These are phyloP conservation scores for Exophiala lecanii-corni DNA, from an alignment of 2,329 filamentous ascomycete genomes.

Conservation along the genomic window DNA sequence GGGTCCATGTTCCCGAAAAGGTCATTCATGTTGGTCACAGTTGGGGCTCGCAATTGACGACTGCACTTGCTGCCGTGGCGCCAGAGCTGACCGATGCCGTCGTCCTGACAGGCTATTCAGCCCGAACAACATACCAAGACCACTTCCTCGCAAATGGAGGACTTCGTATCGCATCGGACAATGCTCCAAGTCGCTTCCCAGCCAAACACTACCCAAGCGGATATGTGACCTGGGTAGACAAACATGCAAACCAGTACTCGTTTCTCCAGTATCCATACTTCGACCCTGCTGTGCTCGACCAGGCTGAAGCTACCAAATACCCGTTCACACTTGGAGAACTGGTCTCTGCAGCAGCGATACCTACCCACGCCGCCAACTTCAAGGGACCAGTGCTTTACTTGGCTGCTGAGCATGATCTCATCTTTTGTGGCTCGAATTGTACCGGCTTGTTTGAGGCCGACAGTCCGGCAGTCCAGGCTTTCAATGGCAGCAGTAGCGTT, in stretches of 20 bases:
- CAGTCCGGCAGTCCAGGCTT: constrained; percentile 18
- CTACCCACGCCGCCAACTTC: constrained; percentile 16
- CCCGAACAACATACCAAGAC: constrained; percentile 42
- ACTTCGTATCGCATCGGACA: constrained; percentile 31
- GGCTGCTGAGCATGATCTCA: constrained; percentile 22
- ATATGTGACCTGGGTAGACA: constrained; percentile 44
- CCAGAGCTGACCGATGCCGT: constrained; percentile 34
- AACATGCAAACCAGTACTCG: constrained; percentile 41
- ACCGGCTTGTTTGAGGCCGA: constrained; percentile 24
- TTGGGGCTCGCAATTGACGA: constrained; percentile 34
- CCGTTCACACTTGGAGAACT: constrained; percentile 29
- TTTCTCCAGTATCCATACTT: constrained; percentile 53
- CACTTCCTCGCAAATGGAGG: constrained; percentile 26
- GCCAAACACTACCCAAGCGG: constrained; percentile 50
- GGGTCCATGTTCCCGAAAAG: constrained; percentile 30
- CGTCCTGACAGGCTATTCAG: constrained; percentile 41
- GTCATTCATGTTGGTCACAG: constrained; percentile 37
- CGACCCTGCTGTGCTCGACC: constrained; percentile 49
- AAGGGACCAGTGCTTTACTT: constrained; percentile 28
- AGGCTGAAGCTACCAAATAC: constrained; percentile 32
- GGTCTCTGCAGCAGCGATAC: constrained; percentile 19
- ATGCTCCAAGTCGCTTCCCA: constrained; percentile 18
- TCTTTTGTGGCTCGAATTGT: constrained; percentile 30
- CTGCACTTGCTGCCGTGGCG: constrained; percentile 31
- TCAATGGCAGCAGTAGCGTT: constrained; percentile 24